Evolutionary conservation across 2,329 filamentous ascomycete species (phyloP).

Genomic region (Sarocladium brachiariae): DNA sequence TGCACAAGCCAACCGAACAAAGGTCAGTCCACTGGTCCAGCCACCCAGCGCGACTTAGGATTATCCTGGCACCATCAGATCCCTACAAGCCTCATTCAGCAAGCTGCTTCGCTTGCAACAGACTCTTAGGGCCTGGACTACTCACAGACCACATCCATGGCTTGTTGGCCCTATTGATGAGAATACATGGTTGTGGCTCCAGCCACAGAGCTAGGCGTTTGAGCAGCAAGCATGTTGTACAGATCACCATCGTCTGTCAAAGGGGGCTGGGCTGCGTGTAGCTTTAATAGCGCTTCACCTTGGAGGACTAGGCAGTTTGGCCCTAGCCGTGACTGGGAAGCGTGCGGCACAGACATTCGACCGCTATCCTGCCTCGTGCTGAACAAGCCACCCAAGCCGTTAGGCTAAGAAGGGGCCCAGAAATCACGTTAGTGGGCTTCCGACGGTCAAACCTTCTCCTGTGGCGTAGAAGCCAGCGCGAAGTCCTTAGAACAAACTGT

Average conservation of each 20-base stretch:
- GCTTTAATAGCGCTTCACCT: background rate
- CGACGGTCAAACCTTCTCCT: background rate
- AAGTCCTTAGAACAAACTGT: background rate
- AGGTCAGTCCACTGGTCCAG: conserved; percentile 3
- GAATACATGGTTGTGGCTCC: too few relatives aligned
- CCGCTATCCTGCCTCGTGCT: background rate
- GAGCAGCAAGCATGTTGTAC: too few relatives aligned
- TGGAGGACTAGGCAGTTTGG: background rate
- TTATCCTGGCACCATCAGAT: background rate
- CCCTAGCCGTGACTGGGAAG: background rate
- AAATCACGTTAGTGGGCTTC: background rate
- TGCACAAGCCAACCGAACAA: conserved; percentile 5
- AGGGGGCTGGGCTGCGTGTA: too few relatives aligned
- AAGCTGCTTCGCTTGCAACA: background rate
- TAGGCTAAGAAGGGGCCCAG: background rate
- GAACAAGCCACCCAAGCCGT: background rate
- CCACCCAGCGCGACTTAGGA: background rate
- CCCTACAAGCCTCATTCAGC: background rate
- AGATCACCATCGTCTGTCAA: too few relatives aligned
- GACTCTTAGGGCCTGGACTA: background rate
- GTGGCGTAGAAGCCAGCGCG: background rate
- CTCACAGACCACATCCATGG: background rate
- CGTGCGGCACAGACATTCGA: conserved; percentile 1
- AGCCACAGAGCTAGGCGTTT: too few relatives aligned
- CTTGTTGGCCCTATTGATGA: too few relatives aligned